Percentiles rank a stretch among this genome's conserved stretches.
Conservation (phyloP, 2,329 filamentous ascomycete species). For the Chaetomiaceae sp. region DNA sequence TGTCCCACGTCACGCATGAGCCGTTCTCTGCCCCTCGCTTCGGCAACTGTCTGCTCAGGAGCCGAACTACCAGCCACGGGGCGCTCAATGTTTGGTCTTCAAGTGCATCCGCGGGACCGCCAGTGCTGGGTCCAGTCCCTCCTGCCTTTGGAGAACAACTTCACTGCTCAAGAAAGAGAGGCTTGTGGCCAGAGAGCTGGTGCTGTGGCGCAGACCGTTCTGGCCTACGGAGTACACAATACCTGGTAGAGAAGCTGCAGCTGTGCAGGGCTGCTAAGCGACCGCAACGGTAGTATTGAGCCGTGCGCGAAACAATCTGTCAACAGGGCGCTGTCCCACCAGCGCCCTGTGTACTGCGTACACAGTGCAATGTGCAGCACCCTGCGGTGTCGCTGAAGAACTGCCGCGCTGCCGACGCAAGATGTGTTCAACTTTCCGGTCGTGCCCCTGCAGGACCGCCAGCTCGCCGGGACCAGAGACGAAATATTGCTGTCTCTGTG, state of each 20-base stretch:
- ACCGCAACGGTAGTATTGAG: slow-evolving; percentile 18
- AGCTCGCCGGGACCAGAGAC: neutral
- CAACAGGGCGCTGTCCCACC: slow-evolving; percentile 3
- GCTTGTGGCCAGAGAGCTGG: neutral
- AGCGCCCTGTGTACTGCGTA: neutral
- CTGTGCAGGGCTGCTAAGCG: slow-evolving; percentile 11
- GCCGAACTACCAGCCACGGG: no score
- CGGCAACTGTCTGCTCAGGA: neutral
- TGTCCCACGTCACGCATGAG: slow-evolving; percentile 3
- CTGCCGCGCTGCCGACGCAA: neutral
- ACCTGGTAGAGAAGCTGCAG: no score
- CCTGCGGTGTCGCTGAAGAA: neutral
- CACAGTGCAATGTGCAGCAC: neutral
- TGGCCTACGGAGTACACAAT: neutral
- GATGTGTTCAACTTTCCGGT: no score
- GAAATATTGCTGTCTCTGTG: neutral
- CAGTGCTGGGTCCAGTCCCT: no score
- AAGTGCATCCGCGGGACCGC: no score
- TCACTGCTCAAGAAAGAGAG: no score
- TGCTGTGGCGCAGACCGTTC: no score
- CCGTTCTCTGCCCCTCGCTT: neutral
- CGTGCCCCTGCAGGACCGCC: neutral
- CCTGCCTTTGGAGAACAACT: no score
- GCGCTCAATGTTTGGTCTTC: no score
- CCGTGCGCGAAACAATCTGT: slow-evolving; percentile 11